These are phyloP conservation scores for Amphicarpaea edgeworthii DNA, from an alignment of 306 rosid genomes.

Conservation along the genomic window DNA sequence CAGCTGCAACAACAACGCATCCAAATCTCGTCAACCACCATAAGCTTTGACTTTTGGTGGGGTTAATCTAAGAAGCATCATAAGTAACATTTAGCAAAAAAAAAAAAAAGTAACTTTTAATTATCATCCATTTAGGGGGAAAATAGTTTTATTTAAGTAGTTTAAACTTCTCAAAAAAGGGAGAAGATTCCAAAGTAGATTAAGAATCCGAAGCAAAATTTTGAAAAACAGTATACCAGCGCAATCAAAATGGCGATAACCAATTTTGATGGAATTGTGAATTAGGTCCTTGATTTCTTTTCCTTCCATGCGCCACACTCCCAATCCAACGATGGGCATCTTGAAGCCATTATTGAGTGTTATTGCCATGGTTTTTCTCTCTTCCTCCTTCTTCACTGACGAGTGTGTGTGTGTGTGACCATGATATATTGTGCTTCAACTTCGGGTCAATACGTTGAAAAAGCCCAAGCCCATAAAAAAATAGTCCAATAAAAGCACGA, in stretches of 20 bases:
- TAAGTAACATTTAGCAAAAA: background rate
- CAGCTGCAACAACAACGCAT: conserved; percentile 67
- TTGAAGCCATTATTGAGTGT: conserved; percentile 85
- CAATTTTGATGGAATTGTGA: conserved; percentile 75
- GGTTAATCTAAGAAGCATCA: background rate
- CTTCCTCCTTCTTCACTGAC: background rate
- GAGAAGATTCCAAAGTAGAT: background rate
- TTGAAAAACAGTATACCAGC: conserved; percentile 63
- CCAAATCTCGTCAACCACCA: conserved; percentile 34
- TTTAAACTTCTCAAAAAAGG: background rate
- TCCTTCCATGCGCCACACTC: conserved; percentile 89
- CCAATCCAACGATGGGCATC: conserved; percentile 77
- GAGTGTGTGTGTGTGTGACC: background rate
- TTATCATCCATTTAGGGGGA: background rate
- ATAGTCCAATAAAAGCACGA: background rate
- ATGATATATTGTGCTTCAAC: background rate
- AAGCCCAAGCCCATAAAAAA: background rate
- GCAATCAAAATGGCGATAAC: conserved; percentile 90
- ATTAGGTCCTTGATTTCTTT: conserved; percentile 69
- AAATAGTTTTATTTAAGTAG: background rate
- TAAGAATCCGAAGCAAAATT: background rate
- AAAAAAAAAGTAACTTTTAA: background rate
- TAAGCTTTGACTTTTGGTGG: background rate
- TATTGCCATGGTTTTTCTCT: conserved; percentile 51
- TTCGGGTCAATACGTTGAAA: background rate